These are phyloP conservation scores for Pyricularia sp. DNA, from an alignment of 2,329 filamentous ascomycete genomes.

Conservation along the genomic window DNA sequence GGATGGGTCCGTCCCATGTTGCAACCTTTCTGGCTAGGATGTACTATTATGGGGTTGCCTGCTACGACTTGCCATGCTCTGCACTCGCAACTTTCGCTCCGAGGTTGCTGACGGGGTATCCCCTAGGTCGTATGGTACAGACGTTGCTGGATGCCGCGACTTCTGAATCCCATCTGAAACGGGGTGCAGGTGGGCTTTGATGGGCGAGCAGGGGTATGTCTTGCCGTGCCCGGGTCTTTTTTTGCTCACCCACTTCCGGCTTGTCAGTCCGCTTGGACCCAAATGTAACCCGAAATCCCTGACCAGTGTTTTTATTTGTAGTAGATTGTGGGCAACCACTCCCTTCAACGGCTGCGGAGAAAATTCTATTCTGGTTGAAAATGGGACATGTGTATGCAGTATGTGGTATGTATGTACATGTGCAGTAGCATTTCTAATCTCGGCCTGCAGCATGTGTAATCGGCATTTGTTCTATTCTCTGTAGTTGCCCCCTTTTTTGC, in stretches of 20 bases:
- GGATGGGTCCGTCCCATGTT: not conserved
- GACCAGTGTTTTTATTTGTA: not conserved
- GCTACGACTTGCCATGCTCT: not conserved
- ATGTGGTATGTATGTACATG: not conserved
- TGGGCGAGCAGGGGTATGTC: not conserved
- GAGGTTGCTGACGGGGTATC: not conserved
- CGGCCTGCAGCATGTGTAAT: not conserved
- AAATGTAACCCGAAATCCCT: not conserved
- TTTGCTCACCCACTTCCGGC: not conserved
- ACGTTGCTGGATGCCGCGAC: slow-evolving; percentile 1
- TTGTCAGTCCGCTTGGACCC: not conserved
- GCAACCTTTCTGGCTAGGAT: not conserved
- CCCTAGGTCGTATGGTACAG: not conserved
- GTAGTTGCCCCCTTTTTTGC: not conserved
- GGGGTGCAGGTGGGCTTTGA: not conserved
- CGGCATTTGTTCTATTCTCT: not conserved
- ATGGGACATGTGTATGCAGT: not conserved
- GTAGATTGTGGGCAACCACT: not conserved
- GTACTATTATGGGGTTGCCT: not conserved
- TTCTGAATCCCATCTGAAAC: slow-evolving; percentile 21
- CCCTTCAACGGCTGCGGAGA: not conserved
- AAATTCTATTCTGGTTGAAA: not conserved
- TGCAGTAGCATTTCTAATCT: not conserved
- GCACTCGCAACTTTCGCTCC: not conserved
- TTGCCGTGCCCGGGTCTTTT: not conserved